Evolutionary conservation across 805 yeast species (phyloP).

Genomic region (Metschnikowia noctiluminum): DNA sequence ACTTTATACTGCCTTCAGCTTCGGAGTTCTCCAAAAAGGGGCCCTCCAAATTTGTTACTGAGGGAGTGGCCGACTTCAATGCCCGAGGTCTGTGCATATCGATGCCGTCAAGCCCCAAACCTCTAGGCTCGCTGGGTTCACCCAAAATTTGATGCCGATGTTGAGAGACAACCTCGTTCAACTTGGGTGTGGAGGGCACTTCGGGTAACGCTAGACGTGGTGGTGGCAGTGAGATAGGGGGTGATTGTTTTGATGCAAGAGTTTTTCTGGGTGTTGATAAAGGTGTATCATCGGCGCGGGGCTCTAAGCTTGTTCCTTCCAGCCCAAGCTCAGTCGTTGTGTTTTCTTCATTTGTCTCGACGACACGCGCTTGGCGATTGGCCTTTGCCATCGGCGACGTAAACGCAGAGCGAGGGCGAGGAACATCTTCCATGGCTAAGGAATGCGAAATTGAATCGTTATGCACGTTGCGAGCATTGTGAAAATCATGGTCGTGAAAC

Average conservation of each 20-base stretch:
- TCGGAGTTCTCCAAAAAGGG: conserved; percentile 5
- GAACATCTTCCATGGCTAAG: conserved; percentile 18
- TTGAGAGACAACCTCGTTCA: not conserved
- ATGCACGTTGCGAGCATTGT: conserved; percentile 17
- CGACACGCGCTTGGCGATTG: conserved; percentile 44
- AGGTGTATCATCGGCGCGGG: not conserved
- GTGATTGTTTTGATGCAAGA: not conserved
- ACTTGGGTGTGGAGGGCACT: conserved; percentile 27
- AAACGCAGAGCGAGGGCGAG: conserved; percentile 26
- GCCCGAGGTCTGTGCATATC: conserved; percentile 12
- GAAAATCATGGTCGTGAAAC: conserved; percentile 32
- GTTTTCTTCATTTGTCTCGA: conserved; percentile 33
- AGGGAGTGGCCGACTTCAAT: conserved; percentile 23
- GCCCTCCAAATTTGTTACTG: conserved; percentile 37
- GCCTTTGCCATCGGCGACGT: conserved; percentile 42
- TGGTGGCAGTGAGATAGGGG: conserved; percentile 34
- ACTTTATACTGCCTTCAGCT: not conserved
- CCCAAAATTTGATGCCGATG: not conserved
- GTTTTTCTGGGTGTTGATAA: conserved; percentile 18
- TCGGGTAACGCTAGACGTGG: conserved; percentile 33
- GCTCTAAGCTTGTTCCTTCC: not conserved
- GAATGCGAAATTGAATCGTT: conserved; percentile 2
- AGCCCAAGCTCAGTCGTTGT: conserved; percentile 4
- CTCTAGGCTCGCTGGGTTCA: conserved; percentile 20
- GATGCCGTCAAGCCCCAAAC: conserved; percentile 40